These are phyloP conservation scores for Zasmidium angulare DNA, from an alignment of 2,329 filamentous ascomycete species.

Conservation along the genomic window DNA sequence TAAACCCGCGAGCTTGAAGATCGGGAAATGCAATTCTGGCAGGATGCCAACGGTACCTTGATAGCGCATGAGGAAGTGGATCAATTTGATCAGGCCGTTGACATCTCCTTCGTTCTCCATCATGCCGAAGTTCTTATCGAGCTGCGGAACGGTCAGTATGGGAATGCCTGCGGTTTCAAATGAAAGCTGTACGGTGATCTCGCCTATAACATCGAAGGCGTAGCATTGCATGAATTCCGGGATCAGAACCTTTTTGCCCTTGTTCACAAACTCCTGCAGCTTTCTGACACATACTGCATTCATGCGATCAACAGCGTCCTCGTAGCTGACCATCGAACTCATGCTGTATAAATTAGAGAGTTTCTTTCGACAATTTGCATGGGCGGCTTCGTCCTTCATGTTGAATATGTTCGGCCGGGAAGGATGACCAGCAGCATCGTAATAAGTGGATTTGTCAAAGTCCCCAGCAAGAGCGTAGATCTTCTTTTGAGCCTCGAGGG, in stretches of 20 bases:
- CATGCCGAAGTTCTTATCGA: conserved; percentile 40
- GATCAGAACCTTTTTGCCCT: conserved; percentile 18
- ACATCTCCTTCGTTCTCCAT: conserved; percentile 35
- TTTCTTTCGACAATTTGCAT: not conserved
- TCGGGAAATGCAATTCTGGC: conserved; percentile 37
- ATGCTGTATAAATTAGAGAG: not conserved
- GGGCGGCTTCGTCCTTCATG: not conserved
- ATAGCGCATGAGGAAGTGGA: conserved; percentile 35
- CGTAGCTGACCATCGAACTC: conserved; percentile 1
- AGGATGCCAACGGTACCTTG: conserved; percentile 42
- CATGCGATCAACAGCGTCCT: conserved; percentile 1
- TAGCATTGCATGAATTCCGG: conserved; percentile 43
- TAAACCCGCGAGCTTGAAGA: conserved; percentile 31
- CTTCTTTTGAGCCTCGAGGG: not conserved
- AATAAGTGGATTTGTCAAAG: not conserved
- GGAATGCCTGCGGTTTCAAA: not conserved
- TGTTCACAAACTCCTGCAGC: not conserved
- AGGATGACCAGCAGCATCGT: not conserved
- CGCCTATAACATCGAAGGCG: conserved; percentile 45
- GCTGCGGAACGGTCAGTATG: not conserved
- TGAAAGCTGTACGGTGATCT: conserved; percentile 32
- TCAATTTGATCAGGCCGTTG: conserved; percentile 35
- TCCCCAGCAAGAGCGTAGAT: conserved; percentile 1
- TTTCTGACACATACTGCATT: not conserved
- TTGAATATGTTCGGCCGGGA: not conserved